A percentile compares a stretch with the other conserved stretches of the same genome.
phyloP scores from a whole-genome alignment of 1,284 basidiomycete genomes.

The Nidula niveotomentosa region DNA sequence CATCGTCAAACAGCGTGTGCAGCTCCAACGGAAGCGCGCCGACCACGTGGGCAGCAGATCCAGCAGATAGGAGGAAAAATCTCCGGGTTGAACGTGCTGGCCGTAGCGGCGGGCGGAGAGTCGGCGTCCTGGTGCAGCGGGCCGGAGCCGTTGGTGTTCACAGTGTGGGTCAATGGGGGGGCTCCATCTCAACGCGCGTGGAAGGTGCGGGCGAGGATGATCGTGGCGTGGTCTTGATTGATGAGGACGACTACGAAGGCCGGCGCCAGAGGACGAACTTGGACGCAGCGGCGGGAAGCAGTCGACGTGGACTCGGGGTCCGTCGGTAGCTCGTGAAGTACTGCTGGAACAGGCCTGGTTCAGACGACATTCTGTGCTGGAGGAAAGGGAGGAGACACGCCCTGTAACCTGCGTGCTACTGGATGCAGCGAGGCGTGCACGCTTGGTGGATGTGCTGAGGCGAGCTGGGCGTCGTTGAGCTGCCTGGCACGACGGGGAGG shows the following conservation, averaged over 20 bases:
- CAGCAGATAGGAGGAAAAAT: conserved; percentile 67
- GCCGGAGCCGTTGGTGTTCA: conserved; percentile 22
- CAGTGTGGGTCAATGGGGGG: conserved; percentile 16
- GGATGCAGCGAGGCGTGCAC: conserved; percentile 22
- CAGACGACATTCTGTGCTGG: conserved; percentile 19
- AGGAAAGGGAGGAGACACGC: conserved; percentile 13
- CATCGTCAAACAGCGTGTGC: conserved; percentile 67
- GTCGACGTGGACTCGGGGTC: conserved; percentile 9
- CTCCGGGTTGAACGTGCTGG: conserved; percentile 53
- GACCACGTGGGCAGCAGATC: conserved; percentile 75
- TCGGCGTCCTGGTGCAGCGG: conserved; percentile 6
- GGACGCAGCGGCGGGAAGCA: no score
- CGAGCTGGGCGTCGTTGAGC: conserved; percentile 2
- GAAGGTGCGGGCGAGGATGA: conserved; percentile 13
- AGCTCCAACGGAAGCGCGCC: conserved; percentile 65
- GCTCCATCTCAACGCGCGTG: conserved; percentile 4
- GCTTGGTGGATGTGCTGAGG: conserved; percentile 4
- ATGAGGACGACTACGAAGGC: no score
- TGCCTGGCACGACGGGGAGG: conserved; percentile 2
- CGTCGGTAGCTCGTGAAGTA: conserved; percentile 31
- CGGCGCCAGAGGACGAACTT: no score
- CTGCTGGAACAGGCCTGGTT: conserved; percentile 24
- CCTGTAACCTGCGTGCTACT: conserved; percentile 8
- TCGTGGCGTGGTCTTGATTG: conserved; percentile 11
- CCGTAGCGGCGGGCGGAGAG: conserved; percentile 19